Evolutionary conservation across 176 grass and related monocot genomes (phyloP), one percentile per base, ranked within the genome.

Genomic region (Poa pratensis): DNA sequence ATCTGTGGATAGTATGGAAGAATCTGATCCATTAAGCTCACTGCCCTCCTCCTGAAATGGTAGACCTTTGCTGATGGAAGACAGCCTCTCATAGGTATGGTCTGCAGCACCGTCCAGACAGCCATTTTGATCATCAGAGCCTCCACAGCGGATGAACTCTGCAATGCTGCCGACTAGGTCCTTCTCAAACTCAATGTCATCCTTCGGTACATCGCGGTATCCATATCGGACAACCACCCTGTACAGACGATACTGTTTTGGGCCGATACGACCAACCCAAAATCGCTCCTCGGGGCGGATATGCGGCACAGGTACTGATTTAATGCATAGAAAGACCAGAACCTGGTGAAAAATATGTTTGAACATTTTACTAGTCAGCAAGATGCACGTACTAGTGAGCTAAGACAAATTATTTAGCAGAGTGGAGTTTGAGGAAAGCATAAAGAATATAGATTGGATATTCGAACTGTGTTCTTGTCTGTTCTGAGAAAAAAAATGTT

Each of bases 141-240:
- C 82, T 8, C 68, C 91, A 7, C 89, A 82, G 34, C 89, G 84
- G 69, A 98, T 90, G 88, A 98, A 95, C 34, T 98, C 96, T 7
- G 93, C 96, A 78, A 98, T 95, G 85, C 91, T 94, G 83, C 87
- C 78, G 7, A 98, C 78, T 28, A 98, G 81, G 18, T 85, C 93
- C 89, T 92, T 95, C 90, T 98, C 96, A 83, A 98, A 98, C 63
- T 94, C 91, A 37, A 82, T 8, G 28, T 83, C 84, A 46, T 98
- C 93, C 83, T 95, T 90, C 5, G 89, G 96, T 6, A 90, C 83
- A 73, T 98, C 96, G 30, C 88, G 91, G 48, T 98, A 98, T 14
- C 96, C 96, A 2, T 98, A 98, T 30, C 83, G 82, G 39, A 98
- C 93, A 8, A 98, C 84, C 77, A 93, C 91, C 80, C 93, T 88